Percentiles rank a stretch among this genome's conserved stretches.
phyloP scores from a whole-genome alignment of 306 rosid species.

The Prosopis cineraria region DNA sequence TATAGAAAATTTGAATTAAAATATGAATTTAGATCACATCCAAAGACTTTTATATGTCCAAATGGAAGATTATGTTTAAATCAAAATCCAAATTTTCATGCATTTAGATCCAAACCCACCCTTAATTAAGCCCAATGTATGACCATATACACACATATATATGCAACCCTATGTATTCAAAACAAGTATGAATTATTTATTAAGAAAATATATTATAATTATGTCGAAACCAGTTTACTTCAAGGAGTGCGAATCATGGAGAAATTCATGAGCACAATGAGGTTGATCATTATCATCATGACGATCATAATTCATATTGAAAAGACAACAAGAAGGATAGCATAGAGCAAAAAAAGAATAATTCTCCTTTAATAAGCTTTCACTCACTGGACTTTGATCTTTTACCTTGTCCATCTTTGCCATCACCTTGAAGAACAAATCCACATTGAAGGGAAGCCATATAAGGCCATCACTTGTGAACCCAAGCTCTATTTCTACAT shows the following conservation, averaged over 20 bases:
- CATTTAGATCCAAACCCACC: too few species aligned
- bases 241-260: background rate
- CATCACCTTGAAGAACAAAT: constrained; percentile 57
- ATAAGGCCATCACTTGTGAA: constrained; percentile 43
- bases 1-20: too few species aligned
- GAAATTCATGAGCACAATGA: background rate
- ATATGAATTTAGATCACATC: too few species aligned
- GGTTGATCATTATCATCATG: background rate
- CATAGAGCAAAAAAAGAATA: background rate
- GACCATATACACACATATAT: too few species aligned
- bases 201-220: too few species aligned
- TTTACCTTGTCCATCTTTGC: constrained; percentile 49
- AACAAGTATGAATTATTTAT: too few species aligned
- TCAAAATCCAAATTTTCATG: too few species aligned
- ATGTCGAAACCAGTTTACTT: background rate
- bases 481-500: constrained; percentile 39
- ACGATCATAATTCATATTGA: background rate
- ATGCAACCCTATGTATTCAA: too few species aligned
- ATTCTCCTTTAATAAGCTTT: background rate
- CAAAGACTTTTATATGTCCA: too few species aligned
- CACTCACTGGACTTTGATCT: background rate
- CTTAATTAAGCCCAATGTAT: too few species aligned
- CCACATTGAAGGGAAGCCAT: constrained; percentile 74
- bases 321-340: background rate
- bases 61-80: too few species aligned